Evolutionary conservation across 352 stramenopile genomes (phyloP), one percentile per base, ranked within the genome.

Genomic region (Lagenidium giganteum): DNA sequence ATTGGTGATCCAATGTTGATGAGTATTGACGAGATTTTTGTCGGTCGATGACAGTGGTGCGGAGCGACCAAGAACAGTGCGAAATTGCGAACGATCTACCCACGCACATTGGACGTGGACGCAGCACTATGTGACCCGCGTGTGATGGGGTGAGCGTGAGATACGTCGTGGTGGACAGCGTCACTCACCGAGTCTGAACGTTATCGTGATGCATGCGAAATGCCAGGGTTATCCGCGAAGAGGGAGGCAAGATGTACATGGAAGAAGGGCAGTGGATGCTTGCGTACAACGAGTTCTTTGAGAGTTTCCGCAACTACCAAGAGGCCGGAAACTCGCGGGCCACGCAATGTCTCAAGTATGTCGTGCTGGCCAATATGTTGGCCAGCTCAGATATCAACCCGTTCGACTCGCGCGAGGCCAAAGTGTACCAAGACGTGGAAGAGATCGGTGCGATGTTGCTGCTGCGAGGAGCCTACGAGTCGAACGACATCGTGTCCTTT

Each of bases 271-370:
- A 93, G 43, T 97, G 87, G 87, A 79, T 79, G 51, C 61, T 89
- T 26, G 90, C 90, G 31, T 96, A 97, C 70, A 95, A 96, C 49
- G 84, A 97, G 53, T 96, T 97, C 53, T 96, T 95, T 26, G 87
- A 96, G 64, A 92, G 84, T 46, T 96, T 97, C 51, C 75, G 84
- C 26, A 96, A 94, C 55, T 96, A 97, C 55, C 87, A 96, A 45
- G 85, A 97, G 61, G 87, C 86, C 11, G 90, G 84, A 5, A 95
- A 96, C 46, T 47, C 71, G 20, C 78, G 84, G 12, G 87, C 90
- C 18, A 93, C 85, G 50, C 77, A 95, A 31, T 94, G 83, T 47
- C 78, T 97, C 28, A 96, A 96, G 66, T 96, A 95, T 57, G 84
- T 95, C 11, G 85, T 96, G 31, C 59, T 97, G 16, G 87, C 90